Conservation (phyloP, 306 rosid genomes). For the Medicago ruthenica region DNA sequence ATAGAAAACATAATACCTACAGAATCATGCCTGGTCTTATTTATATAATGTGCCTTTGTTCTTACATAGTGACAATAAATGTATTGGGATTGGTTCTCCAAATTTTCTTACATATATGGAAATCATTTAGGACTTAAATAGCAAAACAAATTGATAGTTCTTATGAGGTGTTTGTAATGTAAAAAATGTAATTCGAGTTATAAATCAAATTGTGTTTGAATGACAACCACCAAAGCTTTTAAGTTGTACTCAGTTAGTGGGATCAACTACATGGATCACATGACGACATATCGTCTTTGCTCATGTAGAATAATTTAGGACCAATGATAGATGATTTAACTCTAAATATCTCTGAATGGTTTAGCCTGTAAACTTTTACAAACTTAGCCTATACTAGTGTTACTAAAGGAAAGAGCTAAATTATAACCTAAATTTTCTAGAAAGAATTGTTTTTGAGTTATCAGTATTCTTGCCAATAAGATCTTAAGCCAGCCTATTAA, state of each 20-base stretch:
- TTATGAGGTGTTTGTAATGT: not conserved
- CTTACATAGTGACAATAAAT: constrained; percentile 19
- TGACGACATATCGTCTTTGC: constrained; percentile 1
- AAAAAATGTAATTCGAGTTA: not conserved
- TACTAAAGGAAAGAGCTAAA: constrained; percentile 17
- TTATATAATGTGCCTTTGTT: constrained; percentile 24
- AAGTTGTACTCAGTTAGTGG: not conserved
- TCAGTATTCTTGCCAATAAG: constrained; percentile 3
- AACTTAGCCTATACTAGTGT: constrained; percentile 17
- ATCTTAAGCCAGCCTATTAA: constrained; percentile 14
- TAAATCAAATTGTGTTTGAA: not conserved
- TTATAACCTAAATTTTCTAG: constrained; percentile 13
- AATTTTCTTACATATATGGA: constrained; percentile 25
- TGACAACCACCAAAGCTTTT: not conserved
- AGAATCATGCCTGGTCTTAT: constrained; percentile 15
- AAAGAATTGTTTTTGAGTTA: not conserved
- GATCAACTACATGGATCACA: not conserved
- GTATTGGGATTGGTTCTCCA: constrained; percentile 22
- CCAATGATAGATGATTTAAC: constrained; percentile 7
- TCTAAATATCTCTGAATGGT: not conserved
- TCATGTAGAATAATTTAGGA: not conserved
- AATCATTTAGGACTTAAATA: constrained; percentile 12
- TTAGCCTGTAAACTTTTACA: not conserved
- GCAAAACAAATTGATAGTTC: constrained; percentile 8
- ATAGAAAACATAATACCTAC: constrained; percentile 1